Evolutionary conservation across 805 yeast species (phyloP), one percentile per base, ranked within the genome.

Genomic region (Ogataea kodamae): DNA sequence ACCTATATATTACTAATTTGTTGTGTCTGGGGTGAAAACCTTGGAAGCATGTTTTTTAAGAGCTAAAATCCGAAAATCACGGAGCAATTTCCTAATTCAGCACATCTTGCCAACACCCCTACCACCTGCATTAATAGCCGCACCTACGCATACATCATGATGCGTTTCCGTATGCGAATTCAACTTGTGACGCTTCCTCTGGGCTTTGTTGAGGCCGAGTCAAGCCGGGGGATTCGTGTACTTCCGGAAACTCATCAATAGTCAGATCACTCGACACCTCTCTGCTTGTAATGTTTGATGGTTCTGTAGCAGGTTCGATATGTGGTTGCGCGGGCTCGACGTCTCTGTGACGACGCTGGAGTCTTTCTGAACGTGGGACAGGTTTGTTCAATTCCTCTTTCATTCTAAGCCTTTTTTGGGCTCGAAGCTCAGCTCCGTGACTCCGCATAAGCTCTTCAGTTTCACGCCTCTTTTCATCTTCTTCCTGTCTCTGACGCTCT

Each of bases 401-500:
- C 27, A 61, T 40, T 39, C 59, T 62, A 40, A 57, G 43, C 26
- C 70, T 62, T 25, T 67, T 62, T 29, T 68, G 58, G 24, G 68
- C 68, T 27, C 70, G 61, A 16, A 72, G 45, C 33, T 64, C 66
- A 6, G 70, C 64, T 15, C 75, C 72, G 23, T 67, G 62, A 30
- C 59, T 56, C 30, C 68, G 61, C 23, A 68, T 61, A 26, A 65
- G 62, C 35, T 70, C 69, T 29, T 67, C 74, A 37, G 71, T 65
- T 28, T 66, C 66, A 37, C 65, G 67, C 18, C 62, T 54, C 30
- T 61, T 61, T 32, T 66, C 66, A 13, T 71, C 74, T 42, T 81
- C 86, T 41, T 77, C 82, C 28, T 53, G 62, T 35, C 55, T 65
- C 31, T 61, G 68, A 40, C 59, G 61, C 42, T 74, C 78, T 49